A percentile compares a stretch with the other conserved stretches of the same genome.
phyloP scores from a whole-genome alignment of 192 early-diverging fungal genomes.

The Rhizophagus clarus region DNA sequence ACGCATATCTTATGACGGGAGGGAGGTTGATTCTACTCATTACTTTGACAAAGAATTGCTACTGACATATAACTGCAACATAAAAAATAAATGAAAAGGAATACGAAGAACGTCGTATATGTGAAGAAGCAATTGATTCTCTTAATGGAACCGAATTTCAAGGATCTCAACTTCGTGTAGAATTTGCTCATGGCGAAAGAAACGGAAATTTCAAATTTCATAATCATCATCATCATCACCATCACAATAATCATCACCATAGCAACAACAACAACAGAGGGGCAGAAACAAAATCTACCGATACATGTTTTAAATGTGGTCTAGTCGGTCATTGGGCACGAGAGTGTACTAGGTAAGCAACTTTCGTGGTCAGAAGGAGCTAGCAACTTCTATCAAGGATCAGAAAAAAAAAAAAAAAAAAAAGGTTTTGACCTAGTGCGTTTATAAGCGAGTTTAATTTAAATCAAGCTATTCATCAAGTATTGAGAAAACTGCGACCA shows the following conservation, averaged over 20 bases:
- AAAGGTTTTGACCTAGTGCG: not conserved
- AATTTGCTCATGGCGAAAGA: constrained; percentile 32
- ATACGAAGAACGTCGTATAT: constrained; percentile 36
- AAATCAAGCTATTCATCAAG: constrained; percentile 3
- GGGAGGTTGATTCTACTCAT: not conserved
- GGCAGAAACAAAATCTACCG: constrained; percentile 17
- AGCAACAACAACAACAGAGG: not conserved
- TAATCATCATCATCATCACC: no score
- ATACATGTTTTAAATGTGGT: constrained; percentile 36
- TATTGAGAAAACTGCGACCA: not conserved
- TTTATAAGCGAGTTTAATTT: not conserved
- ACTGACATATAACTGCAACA: constrained; percentile 29
- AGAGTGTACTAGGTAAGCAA: constrained; percentile 37
- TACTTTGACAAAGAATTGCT: not conserved
- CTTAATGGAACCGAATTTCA: constrained; percentile 34
- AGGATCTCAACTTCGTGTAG: constrained; percentile 33
- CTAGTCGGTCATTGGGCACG: constrained; percentile 32
- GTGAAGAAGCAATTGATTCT: constrained; percentile 33
- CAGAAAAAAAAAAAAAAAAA: not conserved
- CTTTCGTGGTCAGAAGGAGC: not conserved
- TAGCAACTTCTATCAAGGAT: not conserved
- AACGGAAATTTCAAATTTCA: constrained; percentile 8
- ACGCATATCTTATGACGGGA: not conserved
- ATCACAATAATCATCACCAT: no score
- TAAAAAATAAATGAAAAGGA: constrained; percentile 32